A percentile compares a stretch with the other conserved stretches of the same genome.
Conservation (phyloP, 306 rosid species). For the Aeschynomene evenia region DNA sequence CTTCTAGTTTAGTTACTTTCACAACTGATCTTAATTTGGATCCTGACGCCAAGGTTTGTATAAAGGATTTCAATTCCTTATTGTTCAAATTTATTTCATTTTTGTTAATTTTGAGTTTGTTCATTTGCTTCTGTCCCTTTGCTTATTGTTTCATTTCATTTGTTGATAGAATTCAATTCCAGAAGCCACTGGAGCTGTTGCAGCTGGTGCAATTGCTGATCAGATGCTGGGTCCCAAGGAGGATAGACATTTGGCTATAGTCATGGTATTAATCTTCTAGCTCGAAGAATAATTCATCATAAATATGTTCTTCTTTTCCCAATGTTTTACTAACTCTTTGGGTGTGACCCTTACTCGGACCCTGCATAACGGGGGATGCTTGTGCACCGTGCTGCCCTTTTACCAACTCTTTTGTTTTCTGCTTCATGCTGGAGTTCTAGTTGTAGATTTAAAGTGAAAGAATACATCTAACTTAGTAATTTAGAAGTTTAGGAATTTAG, state of each 20-base stretch:
- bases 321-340: neutral
- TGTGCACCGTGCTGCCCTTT: too few relatives aligned
- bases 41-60: constrained; percentile 62
- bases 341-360: too few relatives aligned
- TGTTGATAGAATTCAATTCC: constrained; percentile 83
- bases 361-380: too few relatives aligned
- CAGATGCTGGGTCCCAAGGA: constrained; percentile 99
- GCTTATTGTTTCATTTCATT: constrained; percentile 8
- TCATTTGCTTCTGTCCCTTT: constrained; percentile 13
- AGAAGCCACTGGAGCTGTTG: constrained; percentile 98
- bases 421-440: constrained; percentile 15
- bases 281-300: neutral
- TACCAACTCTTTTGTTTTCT: neutral
- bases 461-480: constrained; percentile 18
- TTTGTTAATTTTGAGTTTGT: constrained; percentile 16
- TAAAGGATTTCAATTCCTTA: constrained; percentile 10
- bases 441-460: constrained; percentile 12
- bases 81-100: constrained; percentile 6
- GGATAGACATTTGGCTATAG: constrained; percentile 90
- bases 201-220: constrained; percentile 97
- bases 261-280: constrained; percentile 62
- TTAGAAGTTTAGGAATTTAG: constrained; percentile 8
- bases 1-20: constrained; percentile 56
- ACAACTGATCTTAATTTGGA: constrained; percentile 47
- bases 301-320: neutral